A percentile compares a stretch with the other conserved stretches of the same genome.
These are phyloP conservation scores for Pseudomonodictys pantanalensis DNA, from an alignment of 495 filamentous ascomycete genomes.

Conservation along the genomic window DNA sequence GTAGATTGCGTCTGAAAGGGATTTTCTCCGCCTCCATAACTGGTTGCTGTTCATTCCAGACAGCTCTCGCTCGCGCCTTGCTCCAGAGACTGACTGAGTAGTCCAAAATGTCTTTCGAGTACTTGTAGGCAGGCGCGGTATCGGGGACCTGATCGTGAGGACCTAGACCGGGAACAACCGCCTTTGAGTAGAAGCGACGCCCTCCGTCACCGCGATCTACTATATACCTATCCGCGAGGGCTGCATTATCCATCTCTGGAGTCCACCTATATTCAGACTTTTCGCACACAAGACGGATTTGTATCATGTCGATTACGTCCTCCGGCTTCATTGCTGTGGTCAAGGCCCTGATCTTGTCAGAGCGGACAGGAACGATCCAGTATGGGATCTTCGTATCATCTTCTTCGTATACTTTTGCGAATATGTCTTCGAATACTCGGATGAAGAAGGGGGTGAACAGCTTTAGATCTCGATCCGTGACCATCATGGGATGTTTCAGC, in stretches of 20 bases:
- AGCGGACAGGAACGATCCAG: constrained; percentile 66
- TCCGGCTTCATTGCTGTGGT: constrained; percentile 15
- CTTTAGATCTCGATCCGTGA: constrained; percentile 46
- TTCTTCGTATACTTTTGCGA: constrained; percentile 76
- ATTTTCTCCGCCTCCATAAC: constrained; percentile 73
- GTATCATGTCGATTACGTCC: constrained; percentile 64
- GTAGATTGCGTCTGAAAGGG: constrained; percentile 72
- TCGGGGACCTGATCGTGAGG: constrained; percentile 57
- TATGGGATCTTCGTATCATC: constrained; percentile 69
- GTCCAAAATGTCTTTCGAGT: constrained; percentile 61
- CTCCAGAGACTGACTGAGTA: constrained; percentile 61
- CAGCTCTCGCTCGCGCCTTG: constrained; percentile 45
- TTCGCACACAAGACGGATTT: constrained; percentile 52
- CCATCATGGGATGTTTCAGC: constrained; percentile 43
- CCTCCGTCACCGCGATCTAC: constrained; percentile 74
- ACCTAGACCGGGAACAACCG: constrained; percentile 48
- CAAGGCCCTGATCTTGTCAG: neutral
- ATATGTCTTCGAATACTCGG: constrained; percentile 77
- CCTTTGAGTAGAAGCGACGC: constrained; percentile 54
- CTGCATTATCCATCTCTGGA: constrained; percentile 51
- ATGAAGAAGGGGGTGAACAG: constrained; percentile 68
- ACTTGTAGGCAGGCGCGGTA: constrained; percentile 47
- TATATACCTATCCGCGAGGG: constrained; percentile 64
- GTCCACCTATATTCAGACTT: constrained; percentile 56
- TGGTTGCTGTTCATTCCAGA: constrained; percentile 63